Percentiles rank a stretch among this genome's conserved stretches.
These are phyloP conservation scores for Elongisporangium undulatum DNA, from an alignment of 352 stramenopile genomes.

Conservation along the genomic window DNA sequence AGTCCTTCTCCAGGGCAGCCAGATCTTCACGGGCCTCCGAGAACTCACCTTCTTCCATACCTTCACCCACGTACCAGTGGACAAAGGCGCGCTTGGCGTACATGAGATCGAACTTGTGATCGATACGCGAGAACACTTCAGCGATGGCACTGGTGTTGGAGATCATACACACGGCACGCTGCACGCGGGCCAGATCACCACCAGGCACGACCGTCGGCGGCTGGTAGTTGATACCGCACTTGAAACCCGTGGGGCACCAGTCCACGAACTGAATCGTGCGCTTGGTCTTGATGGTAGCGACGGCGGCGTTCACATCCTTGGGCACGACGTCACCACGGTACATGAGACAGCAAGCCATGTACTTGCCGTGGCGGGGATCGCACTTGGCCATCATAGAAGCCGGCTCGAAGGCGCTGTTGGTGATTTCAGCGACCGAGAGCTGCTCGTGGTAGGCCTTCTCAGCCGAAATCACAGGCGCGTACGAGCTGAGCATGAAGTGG, in stretches of 20 bases:
- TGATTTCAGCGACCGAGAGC: conserved; percentile 98
- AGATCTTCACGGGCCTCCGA: conserved; percentile 98
- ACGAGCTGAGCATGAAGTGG: conserved; percentile 99
- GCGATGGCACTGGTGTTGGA: conserved; percentile 99
- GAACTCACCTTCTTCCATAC: conserved; percentile 99
- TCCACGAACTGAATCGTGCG: conserved; percentile 99
- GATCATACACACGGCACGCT: conserved; percentile 99
- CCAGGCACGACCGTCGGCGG: conserved; percentile 94
- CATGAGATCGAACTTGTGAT: conserved; percentile 99
- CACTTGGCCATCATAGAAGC: conserved; percentile 99
- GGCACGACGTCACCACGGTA: conserved; percentile 96
- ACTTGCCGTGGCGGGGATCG: conserved; percentile 98
- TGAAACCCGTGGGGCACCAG: conserved; percentile 99
- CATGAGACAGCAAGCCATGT: conserved; percentile 99
- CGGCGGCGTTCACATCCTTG: conserved; percentile 95
- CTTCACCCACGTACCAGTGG: conserved; percentile 99
- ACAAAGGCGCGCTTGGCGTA: conserved; percentile 99
- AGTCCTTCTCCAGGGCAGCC: conserved; percentile 98
- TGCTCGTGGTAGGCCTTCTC: conserved; percentile 98
- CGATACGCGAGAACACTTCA: conserved; percentile 97
- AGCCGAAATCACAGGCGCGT: conserved; percentile 96
- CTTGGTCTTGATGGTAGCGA: conserved; percentile 99
- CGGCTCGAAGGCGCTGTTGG: conserved; percentile 97
- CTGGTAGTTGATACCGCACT: conserved; percentile 99
- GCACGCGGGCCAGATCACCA: conserved; percentile 96